Evolutionary conservation across 2,329 filamentous ascomycete species (phyloP).

Genomic region (Hymenoscyphus albidus): DNA sequence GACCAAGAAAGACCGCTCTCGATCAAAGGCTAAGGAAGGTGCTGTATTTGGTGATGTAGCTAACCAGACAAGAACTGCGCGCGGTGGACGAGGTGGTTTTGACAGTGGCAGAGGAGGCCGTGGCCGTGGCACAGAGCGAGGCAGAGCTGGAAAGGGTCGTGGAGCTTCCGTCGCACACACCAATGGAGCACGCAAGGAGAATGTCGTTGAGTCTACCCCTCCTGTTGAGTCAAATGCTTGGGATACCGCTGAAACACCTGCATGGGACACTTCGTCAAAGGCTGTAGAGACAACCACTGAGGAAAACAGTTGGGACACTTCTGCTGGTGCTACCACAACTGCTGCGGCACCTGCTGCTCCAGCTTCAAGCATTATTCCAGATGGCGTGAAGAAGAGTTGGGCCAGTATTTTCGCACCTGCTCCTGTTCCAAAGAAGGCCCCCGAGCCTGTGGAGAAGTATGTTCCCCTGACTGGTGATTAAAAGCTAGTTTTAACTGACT

Average conservation of each 20-base stretch:
- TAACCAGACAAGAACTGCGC: slow-evolving; percentile 45
- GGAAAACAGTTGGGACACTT: slow-evolving; percentile 29
- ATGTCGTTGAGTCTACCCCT: slow-evolving; percentile 55
- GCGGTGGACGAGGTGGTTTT: slow-evolving; percentile 55
- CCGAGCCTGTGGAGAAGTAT: slow-evolving; percentile 38
- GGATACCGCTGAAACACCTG: slow-evolving; percentile 44
- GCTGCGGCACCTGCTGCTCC: slow-evolving; percentile 39
- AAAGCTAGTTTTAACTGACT: slow-evolving; percentile 26
- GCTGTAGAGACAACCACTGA: slow-evolving; percentile 37
- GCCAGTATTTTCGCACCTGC: slow-evolving; percentile 69
- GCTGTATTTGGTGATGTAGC: slow-evolving; percentile 50
- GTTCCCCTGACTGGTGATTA: slow-evolving; percentile 9
- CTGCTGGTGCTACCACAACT: slow-evolving; percentile 37
- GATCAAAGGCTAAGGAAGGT: slow-evolving; percentile 64
- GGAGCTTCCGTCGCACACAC: slow-evolving; percentile 58
- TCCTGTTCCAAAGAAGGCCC: slow-evolving; percentile 49
- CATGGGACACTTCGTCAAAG: slow-evolving; percentile 35
- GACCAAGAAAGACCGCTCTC: slow-evolving; percentile 69
- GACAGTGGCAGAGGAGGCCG: slow-evolving; percentile 60
- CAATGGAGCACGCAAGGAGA: slow-evolving; percentile 61
- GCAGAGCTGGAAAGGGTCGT: slow-evolving; percentile 54
- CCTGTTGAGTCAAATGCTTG: slow-evolving; percentile 67
- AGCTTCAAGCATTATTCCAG: slow-evolving; percentile 38
- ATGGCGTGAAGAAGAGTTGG: slow-evolving; percentile 58
- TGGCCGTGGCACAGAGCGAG: slow-evolving; percentile 59